These are phyloP conservation scores for Bretschneidera sinensis DNA, from an alignment of 345 rosid species.

Conservation along the genomic window DNA sequence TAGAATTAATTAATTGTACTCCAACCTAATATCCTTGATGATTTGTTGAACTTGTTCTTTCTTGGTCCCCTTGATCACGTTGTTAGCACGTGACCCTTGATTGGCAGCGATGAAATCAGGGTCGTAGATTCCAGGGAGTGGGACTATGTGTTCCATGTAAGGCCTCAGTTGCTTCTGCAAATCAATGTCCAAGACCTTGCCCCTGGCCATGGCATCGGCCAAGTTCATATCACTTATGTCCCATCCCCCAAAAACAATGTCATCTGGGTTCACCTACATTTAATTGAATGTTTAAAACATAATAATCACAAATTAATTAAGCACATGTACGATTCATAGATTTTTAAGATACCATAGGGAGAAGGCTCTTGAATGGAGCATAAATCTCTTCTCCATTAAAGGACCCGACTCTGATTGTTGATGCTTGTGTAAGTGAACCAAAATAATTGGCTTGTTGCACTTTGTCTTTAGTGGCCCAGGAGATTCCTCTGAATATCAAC, in stretches of 20 bases:
- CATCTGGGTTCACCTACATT: conserved; percentile 82
- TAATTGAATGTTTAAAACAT: background rate
- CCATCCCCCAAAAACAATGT: conserved; percentile 95
- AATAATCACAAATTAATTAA: too few species aligned
- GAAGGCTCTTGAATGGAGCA: conserved; percentile 96
- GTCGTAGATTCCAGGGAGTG: conserved; percentile 87
- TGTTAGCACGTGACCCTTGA: conserved; percentile 90
- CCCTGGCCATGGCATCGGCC: conserved; percentile 98
- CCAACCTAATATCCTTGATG: conserved; percentile 82
- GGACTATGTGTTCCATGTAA: conserved; percentile 89
- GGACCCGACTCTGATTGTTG: conserved; percentile 86
- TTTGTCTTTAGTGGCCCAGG: conserved; percentile 98
- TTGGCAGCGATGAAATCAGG: conserved; percentile 98
- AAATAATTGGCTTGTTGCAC: conserved; percentile 96
- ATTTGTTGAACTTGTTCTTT: conserved; percentile 77
- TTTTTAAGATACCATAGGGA: conserved; percentile 99
- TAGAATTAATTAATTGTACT: too few species aligned
- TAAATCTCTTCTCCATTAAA: conserved; percentile 95
- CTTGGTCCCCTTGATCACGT: conserved; percentile 78
- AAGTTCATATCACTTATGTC: conserved; percentile 95
- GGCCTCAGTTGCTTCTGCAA: conserved; percentile 92
- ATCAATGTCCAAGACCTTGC: conserved; percentile 84
- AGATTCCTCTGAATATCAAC: conserved; percentile 65
- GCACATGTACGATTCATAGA: too few species aligned
- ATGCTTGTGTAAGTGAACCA: conserved; percentile 95